Base-by-base conservation (phyloP, 2,329 filamentous ascomycete species). In the Chrysoporthe puriensis region DNA sequence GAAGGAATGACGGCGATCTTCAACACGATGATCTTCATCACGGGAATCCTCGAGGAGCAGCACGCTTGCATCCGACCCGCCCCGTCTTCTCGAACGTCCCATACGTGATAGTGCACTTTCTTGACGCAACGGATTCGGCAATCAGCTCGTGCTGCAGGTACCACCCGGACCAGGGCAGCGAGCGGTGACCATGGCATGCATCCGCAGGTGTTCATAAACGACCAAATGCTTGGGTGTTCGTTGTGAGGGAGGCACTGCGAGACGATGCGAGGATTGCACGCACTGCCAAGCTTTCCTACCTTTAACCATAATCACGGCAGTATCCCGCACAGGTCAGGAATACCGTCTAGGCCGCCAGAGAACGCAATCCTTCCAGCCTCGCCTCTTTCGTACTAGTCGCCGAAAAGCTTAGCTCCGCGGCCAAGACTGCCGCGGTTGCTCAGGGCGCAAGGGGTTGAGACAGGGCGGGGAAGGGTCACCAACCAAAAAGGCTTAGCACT, bases 351-450 rank as follows among this genome's bases (percentile, higher is more conserved):
- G 4, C 13, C 13, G 4, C 13, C 32, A 46, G 2, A 13, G 54
- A 34, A 26, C 5, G 32, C 54, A 40, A 40, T 21, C 54, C 54
- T 57, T 32, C 32, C 34, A 57, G 54, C 54, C 34, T 57, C 32
- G 13, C 21, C 54, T 8, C 16, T 26, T 57, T 40, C n/a, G 54
- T 57, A 40, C 52, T 34, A 60, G 59, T 44, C 18, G 57, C 43
- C 54, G 60, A 58, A 69, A 69, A 63, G 67, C 67, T 69, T 69
- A 64, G 66, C 60, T n/a, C 36, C 59, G 32, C 48, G 63, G 64
- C 44, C 54, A 63, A 66, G 59, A 58, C 56, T 34, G 52, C 63
- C 21, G 40, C 40, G 8, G 42, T 60, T 40, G 16, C 50, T 46
- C 6, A 36, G 5, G 34, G 26, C n/a, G 40, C 57, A 66, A 44